Percentiles rank a stretch among this genome's conserved stretches.
Evolutionary conservation across 768 basidiomycete genomes (phyloP).

Genomic region (Solioccasus polychromus): DNA sequence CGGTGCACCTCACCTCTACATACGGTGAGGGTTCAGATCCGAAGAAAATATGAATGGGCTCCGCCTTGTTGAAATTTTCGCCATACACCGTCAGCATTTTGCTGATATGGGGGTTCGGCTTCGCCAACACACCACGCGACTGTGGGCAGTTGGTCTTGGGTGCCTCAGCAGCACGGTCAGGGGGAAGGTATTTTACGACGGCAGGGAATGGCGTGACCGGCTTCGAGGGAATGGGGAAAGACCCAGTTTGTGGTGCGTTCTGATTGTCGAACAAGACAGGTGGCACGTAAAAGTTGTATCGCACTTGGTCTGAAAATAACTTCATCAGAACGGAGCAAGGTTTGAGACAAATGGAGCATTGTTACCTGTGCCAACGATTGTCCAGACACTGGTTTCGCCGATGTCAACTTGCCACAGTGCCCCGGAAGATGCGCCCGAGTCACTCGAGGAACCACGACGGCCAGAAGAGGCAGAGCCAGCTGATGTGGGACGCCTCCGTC

Average conservation of each 20-base stretch:
- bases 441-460: constrained; percentile 64
- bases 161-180: constrained; percentile 80
- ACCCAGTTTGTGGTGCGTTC: constrained; percentile 63
- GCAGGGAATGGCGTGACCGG: constrained; percentile 84
- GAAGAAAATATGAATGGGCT: constrained; percentile 82
- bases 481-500: constrained; percentile 72
- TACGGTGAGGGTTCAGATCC: constrained; percentile 85
- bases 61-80: constrained; percentile 82
- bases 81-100: constrained; percentile 87
- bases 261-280: constrained; percentile 81
- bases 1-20: constrained; percentile 83
- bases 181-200: constrained; percentile 88
- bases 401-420: constrained; percentile 89
- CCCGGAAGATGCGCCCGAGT: constrained; percentile 69
- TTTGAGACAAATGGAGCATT: constrained; percentile 1
- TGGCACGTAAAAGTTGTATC: constrained; percentile 92
- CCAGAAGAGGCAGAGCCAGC: constrained; percentile 69
- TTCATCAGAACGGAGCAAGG: constrained; percentile 16
- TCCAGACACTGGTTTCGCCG: constrained; percentile 93
- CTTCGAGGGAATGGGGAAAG: constrained; percentile 78
- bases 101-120: constrained; percentile 73
- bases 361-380: constrained; percentile 87
- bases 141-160: constrained; percentile 70
- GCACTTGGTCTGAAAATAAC: constrained; percentile 66
- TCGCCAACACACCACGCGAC: constrained; percentile 65